These are phyloP conservation scores for Rhypophila decipiens DNA, from an alignment of 495 filamentous ascomycete genomes.

Conservation along the genomic window DNA sequence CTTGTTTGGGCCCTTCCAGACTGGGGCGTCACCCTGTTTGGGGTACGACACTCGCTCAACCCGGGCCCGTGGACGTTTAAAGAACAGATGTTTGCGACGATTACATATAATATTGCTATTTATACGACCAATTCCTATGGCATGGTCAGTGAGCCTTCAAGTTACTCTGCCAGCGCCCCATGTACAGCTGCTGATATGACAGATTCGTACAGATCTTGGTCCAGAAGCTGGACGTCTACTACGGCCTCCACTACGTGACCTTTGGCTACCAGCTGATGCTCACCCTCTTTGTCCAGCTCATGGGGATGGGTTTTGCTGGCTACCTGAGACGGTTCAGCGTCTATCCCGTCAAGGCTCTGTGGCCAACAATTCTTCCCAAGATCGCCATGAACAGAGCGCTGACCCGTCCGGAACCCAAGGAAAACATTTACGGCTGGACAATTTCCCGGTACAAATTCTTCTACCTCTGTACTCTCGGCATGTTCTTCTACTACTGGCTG, in stretches of 20 bases:
- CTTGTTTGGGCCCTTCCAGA: conserved; percentile 22
- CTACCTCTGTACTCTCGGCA: conserved; percentile 19
- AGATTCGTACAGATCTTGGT: conserved; percentile 16
- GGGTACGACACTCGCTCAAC: conserved; percentile 28
- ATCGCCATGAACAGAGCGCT: conserved; percentile 29
- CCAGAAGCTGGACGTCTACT: conserved; percentile 18
- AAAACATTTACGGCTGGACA: conserved; percentile 31
- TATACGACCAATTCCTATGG: conserved; percentile 28
- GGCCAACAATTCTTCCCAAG: conserved; percentile 23
- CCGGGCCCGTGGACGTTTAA: conserved; percentile 40
- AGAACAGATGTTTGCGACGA: conserved; percentile 38
- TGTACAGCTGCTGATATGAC: neutral
- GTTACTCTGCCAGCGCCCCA: too few relatives aligned
- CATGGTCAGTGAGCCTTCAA: conserved; percentile 11
- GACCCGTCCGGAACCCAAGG: conserved; percentile 15
- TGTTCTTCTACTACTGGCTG: conserved; percentile 34
- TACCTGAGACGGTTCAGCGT: conserved; percentile 47
- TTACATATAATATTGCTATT: conserved; percentile 28
- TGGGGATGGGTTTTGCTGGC: conserved; percentile 40
- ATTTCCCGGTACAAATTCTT: conserved; percentile 36
- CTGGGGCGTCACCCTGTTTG: conserved; percentile 24
- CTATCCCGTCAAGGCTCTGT: conserved; percentile 26
- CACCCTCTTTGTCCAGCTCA: conserved; percentile 33
- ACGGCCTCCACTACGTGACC: conserved; percentile 19
- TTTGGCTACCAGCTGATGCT: conserved; percentile 34